These are phyloP conservation scores for Phyllosticta citribraziliensis DNA, from an alignment of 2,329 filamentous ascomycete species.

Conservation along the genomic window DNA sequence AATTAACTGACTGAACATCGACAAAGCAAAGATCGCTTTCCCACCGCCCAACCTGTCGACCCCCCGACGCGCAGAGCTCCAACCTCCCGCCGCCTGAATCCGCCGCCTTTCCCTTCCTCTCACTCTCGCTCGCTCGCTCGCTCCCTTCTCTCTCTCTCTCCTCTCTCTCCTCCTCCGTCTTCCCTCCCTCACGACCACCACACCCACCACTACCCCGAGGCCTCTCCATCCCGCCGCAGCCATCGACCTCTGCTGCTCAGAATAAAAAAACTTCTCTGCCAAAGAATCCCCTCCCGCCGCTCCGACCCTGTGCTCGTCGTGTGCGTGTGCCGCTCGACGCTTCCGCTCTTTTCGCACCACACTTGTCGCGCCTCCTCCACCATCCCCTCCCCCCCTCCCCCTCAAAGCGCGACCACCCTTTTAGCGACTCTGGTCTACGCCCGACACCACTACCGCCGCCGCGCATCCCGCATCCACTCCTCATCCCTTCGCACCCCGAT, in stretches of 20 bases:
- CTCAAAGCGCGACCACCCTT: conserved; percentile 4
- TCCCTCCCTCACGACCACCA: neutral
- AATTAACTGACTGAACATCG: conserved; percentile 7
- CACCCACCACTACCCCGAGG: neutral
- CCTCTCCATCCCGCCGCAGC: too few species aligned
- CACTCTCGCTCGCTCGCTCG: neutral
- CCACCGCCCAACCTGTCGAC: neutral
- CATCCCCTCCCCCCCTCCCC: conserved; percentile 7
- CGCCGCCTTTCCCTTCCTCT: conserved; percentile 9
- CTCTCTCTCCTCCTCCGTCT: neutral
- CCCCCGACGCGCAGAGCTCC: neutral
- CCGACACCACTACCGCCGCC: conserved; percentile 1
- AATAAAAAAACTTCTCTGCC: neutral
- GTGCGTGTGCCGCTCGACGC: neutral
- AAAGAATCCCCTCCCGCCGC: neutral
- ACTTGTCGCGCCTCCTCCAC: conserved; percentile 4
- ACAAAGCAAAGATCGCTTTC: conserved; percentile 2
- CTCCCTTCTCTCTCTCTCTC: conserved; percentile 3
- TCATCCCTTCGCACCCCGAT: neutral
- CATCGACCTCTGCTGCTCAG: neutral
- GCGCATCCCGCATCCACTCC: neutral
- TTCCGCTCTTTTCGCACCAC: conserved; percentile 8
- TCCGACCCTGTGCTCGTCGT: neutral
- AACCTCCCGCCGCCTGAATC: conserved; percentile 8
- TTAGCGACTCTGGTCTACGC: conserved; percentile 9